Evolutionary conservation across 495 filamentous ascomycete genomes (phyloP).

Genomic region (Letharia lupina): DNA sequence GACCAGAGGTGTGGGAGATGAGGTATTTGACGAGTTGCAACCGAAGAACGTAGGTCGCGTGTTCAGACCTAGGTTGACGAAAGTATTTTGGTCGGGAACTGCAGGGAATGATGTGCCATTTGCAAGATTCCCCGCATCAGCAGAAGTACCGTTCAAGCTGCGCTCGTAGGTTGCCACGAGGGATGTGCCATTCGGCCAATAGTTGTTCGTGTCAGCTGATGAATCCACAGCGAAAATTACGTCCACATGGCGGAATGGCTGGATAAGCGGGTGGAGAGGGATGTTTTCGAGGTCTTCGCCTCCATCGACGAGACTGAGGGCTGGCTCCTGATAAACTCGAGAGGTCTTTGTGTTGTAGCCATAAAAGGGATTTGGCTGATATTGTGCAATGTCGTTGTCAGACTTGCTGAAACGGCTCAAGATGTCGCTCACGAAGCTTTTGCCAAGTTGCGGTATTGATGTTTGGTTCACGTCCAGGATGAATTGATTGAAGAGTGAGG

Average conservation of each 20-base stretch:
- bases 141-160: conserved; percentile 37
- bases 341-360: conserved; percentile 58
- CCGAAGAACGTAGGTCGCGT: conserved; percentile 86
- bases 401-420: conserved; percentile 45
- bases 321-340: conserved; percentile 41
- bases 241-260: conserved; percentile 69
- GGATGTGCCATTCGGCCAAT: conserved; percentile 83
- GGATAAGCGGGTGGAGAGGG: conserved; percentile 76
- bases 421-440: conserved; percentile 45
- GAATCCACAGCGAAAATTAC: conserved; percentile 89
- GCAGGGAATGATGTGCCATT: conserved; percentile 81
- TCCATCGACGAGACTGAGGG: conserved; percentile 77
- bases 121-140: conserved; percentile 38
- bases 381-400: conserved; percentile 74
- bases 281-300: conserved; percentile 84
- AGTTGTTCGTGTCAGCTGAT: conserved; percentile 64
- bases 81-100: conserved; percentile 76
- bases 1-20: conserved; percentile 52
- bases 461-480: conserved; percentile 50
- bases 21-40: conserved; percentile 65
- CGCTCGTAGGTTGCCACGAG: conserved; percentile 79
- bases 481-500: conserved; percentile 77
- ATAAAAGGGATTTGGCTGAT: conserved; percentile 78
- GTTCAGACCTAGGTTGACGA: conserved; percentile 82
- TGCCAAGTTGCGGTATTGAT: conserved; percentile 44